phyloP scores from a whole-genome alignment of 73 alveolate species.

The Tetrahymena thermophila region DNA sequence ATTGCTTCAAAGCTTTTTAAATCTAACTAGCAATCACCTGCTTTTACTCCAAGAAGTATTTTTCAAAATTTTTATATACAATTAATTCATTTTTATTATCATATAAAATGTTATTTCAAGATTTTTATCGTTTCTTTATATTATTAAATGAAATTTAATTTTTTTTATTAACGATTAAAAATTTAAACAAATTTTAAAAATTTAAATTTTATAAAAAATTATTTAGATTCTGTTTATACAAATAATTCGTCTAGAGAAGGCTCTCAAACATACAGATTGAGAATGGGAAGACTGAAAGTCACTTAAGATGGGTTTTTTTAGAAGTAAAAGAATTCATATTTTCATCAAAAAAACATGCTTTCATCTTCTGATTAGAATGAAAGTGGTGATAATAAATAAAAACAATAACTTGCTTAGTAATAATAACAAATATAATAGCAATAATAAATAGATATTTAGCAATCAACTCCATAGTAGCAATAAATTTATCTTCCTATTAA shows the following conservation, averaged over 20 bases:
- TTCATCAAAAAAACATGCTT: not conserved
- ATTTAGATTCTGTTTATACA: not conserved
- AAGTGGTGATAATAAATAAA: not conserved
- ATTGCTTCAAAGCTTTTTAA: not conserved
- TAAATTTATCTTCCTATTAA: not conserved
- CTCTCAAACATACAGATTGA: not conserved
- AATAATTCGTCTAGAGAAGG: not conserved
- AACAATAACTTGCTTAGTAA: not conserved
- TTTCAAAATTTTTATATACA: too few relatives aligned
- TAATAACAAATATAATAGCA: not conserved
- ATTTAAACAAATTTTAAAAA: too few relatives aligned
- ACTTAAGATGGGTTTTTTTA: not conserved
- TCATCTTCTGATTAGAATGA: not conserved
- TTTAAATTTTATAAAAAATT: too few relatives aligned
- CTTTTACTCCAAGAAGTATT: not conserved
- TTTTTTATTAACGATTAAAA: too few relatives aligned
- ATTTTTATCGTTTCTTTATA: too few relatives aligned
- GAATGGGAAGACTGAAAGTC: not conserved
- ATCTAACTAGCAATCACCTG: not conserved
- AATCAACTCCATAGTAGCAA: not conserved
- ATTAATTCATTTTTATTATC: too few relatives aligned
- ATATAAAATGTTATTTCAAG: too few relatives aligned
- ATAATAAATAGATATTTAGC: not conserved
- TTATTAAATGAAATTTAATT: too few relatives aligned
- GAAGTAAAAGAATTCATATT: not conserved